phyloP scores from a whole-genome alignment of 176 grass and related monocot species.

The Oryza meridionalis region DNA sequence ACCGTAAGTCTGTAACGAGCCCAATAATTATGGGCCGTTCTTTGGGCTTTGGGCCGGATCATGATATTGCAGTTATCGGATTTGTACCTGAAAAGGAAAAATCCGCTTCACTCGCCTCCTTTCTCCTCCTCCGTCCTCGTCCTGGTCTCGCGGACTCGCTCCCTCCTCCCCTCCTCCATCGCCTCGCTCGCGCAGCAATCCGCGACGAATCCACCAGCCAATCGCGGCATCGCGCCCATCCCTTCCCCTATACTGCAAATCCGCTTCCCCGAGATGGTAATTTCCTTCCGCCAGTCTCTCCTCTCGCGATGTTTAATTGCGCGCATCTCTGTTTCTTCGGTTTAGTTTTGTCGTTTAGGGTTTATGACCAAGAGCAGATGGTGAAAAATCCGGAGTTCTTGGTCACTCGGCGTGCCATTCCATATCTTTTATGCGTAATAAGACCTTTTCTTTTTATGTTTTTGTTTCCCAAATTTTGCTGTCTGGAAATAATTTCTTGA shows the following conservation, averaged over 20 bases:
- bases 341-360: constrained; percentile 32
- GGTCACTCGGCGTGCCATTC: not conserved
- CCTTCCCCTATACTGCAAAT: not conserved
- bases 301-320: not conserved
- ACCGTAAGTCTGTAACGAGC: not conserved
- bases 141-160: not conserved
- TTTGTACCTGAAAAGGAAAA: not conserved
- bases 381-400: not conserved
- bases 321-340: not conserved
- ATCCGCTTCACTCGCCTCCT: not conserved
- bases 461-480: not conserved
- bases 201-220: constrained; percentile 8
- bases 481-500: not conserved
- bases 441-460: not conserved
- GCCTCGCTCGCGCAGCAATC: not conserved
- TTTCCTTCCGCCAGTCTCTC: not conserved
- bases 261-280: constrained; percentile 25
- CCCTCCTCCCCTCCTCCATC: not conserved
- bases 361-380: constrained; percentile 4
- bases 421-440: not conserved
- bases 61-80: not conserved
- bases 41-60: not conserved
- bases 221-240: not conserved
- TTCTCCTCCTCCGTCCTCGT: not conserved
- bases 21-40: not conserved